Percentiles rank a stretch among this genome's conserved stretches.
phyloP scores from a whole-genome alignment of 164 flowering plant species.

The Berberis vulgaris region DNA sequence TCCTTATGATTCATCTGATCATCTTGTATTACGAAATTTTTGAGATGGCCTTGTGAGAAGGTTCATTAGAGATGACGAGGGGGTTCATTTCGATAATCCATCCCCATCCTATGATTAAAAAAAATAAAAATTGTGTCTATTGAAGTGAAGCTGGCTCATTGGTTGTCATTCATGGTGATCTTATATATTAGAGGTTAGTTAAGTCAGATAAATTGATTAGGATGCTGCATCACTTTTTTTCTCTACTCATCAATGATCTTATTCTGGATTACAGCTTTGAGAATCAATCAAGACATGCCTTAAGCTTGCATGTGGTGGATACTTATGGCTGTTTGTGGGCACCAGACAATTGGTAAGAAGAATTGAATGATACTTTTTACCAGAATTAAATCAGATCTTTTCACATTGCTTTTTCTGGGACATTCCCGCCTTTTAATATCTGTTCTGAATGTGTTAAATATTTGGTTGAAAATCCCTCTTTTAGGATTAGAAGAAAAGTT shows the following conservation, averaged over 20 bases:
- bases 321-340: conserved; percentile 89
- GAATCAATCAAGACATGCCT: conserved; percentile 92
- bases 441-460: not conserved
- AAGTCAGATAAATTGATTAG: not conserved
- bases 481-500: too few species aligned
- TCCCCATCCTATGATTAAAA: conserved; percentile 72
- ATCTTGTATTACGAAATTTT: conserved; percentile 6
- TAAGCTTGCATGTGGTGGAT: conserved; percentile 88
- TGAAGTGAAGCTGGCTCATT: conserved; percentile 95
- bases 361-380: not conserved
- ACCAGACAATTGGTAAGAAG: conserved; percentile 67
- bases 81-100: conserved; percentile 77
- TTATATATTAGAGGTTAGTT: conserved; percentile 84
- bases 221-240: not conserved
- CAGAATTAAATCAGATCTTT: not conserved
- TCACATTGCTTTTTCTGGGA: too few species aligned
- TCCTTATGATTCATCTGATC: not conserved
- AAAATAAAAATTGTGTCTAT: conserved; percentile 82
- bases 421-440: not conserved
- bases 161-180: conserved; percentile 86
- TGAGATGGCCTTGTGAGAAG: conserved; percentile 92
- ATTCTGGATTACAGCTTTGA: conserved; percentile 54
- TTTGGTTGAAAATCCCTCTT: not conserved
- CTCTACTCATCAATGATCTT: not conserved
- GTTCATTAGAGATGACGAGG: conserved; percentile 76